These are phyloP conservation scores for Pseudozyma sp. DNA, from an alignment of 1,284 basidiomycete species.

Conservation along the genomic window DNA sequence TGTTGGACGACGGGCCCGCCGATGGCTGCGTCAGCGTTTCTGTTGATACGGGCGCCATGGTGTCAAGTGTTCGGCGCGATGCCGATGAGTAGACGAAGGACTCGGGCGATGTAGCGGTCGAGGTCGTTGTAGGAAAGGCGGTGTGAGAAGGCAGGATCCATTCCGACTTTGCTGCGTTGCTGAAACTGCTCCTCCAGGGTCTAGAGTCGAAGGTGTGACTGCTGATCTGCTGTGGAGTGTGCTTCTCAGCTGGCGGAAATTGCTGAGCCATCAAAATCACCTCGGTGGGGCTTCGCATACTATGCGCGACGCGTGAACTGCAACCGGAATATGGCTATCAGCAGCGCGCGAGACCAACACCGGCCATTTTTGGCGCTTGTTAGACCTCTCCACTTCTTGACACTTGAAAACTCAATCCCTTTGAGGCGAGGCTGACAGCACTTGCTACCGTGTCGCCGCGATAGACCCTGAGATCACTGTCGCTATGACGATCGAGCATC, in stretches of 20 bases:
- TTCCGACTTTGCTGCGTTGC: not conserved
- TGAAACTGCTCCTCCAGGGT: slow-evolving; percentile 10
- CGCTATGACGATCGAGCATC: slow-evolving; percentile 9
- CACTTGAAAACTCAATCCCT: not conserved
- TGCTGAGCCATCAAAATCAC: slow-evolving; percentile 15
- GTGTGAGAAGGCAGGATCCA: no score
- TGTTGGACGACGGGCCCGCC: slow-evolving; percentile 28
- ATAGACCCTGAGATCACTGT: slow-evolving; percentile 1
- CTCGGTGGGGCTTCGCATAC: slow-evolving; percentile 2
- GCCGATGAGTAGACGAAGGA: slow-evolving; percentile 10
- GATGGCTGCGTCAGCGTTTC: slow-evolving; percentile 28
- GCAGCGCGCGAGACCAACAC: slow-evolving; percentile 32
- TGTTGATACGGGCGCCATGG: slow-evolving; percentile 49
- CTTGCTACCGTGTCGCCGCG: not conserved
- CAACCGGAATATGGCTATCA: not conserved
- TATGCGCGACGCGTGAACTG: slow-evolving; percentile 49
- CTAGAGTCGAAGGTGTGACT: slow-evolving; percentile 7
- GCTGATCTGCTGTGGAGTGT: not conserved
- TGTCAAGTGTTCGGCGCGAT: slow-evolving; percentile 10
- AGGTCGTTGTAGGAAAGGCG: no score
- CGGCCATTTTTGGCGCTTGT: not conserved
- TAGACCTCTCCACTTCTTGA: not conserved
- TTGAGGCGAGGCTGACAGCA: slow-evolving; percentile 29
- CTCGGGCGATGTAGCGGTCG: slow-evolving; percentile 1
- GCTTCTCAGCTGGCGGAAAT: not conserved